Evolutionary conservation across 2,329 filamentous ascomycete genomes (phyloP), one percentile per base, ranked within the genome.

Genomic region (Pseudogymnoascus sp.): DNA sequence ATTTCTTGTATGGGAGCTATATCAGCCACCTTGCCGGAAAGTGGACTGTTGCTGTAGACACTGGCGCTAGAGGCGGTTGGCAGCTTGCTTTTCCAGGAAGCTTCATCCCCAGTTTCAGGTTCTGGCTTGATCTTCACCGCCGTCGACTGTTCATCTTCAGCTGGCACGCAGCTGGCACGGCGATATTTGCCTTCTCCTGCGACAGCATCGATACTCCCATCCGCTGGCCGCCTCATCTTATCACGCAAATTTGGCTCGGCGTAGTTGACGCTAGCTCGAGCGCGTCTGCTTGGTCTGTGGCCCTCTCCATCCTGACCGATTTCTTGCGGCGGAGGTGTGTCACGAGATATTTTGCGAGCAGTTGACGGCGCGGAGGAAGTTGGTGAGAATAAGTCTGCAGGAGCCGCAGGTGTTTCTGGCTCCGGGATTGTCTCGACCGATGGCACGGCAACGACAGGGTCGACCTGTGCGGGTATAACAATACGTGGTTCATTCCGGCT

Each of bases 141-240:
- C 13, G 59, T 35, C 26, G 36, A n/a, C 9, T n/a, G 50, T 39
- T 67, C 65, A 9, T 68, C 69, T 44, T 71, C 69, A 15, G 59
- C 37, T 41, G 68, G 70, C 11, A 66, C 50, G 21, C 33, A 60
- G 33, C 63, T 79, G 6, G 40, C 33, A 17, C 62, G 63, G 21
- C 61, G 64, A 31, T 61, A 77, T 69, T 81, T 85, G 33, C 80
- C 81, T 66, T 87, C 82, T n/a, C 82, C 84, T 9, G 81, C 75
- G 11, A 93, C 89, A 1, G 89, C 89, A 71, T 92, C 88, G 36
- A 87, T 83, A 8, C 92, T 74, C 65, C 90, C 84, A 70, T 90
- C 90, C 1, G 87, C 89, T 21, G 90, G 89, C 63, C 90, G 82
- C 63, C 90, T 83, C 89, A 94, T 92, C 75, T 94, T 94, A 70